phyloP scores from a whole-genome alignment of 768 basidiomycete species.

The Russula sp. region DNA sequence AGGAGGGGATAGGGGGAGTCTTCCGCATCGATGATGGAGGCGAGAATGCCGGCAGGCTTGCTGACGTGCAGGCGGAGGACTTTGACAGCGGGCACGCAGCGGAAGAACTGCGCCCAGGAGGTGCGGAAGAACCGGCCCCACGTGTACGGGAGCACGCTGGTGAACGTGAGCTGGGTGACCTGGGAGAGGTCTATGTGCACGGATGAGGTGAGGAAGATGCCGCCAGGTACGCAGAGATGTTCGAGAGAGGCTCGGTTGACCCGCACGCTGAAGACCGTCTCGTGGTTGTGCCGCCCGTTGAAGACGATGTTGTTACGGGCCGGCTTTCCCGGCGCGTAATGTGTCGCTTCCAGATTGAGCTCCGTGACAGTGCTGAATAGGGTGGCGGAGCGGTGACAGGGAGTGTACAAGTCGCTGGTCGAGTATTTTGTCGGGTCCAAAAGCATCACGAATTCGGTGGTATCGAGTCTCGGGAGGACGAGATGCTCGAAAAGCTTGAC shows the following conservation, averaged over 20 bases:
- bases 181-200: background rate
- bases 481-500: constrained; percentile 20
- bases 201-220: constrained; percentile 12
- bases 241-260: background rate
- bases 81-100: background rate
- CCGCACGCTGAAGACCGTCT: constrained; percentile 12
- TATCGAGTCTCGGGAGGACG: background rate
- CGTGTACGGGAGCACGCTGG: background rate
- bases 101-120: constrained; percentile 8
- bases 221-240: background rate
- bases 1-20: background rate
- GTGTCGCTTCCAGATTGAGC: constrained; percentile 7
- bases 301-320: constrained; percentile 16
- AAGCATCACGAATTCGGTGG: constrained; percentile 5
- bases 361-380: constrained; percentile 6
- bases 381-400: background rate
- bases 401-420: background rate
- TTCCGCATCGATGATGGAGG: background rate
- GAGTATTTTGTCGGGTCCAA: constrained; percentile 5
- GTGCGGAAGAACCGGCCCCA: constrained; percentile 15
- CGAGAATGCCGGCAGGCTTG: background rate
- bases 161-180: constrained; percentile 15
- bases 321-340: constrained; percentile 2
- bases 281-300: constrained; percentile 3
- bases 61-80: constrained; percentile 4